These are phyloP conservation scores for Perkinsus olseni DNA, from an alignment of 169 alveolate species.

Conservation along the genomic window DNA sequence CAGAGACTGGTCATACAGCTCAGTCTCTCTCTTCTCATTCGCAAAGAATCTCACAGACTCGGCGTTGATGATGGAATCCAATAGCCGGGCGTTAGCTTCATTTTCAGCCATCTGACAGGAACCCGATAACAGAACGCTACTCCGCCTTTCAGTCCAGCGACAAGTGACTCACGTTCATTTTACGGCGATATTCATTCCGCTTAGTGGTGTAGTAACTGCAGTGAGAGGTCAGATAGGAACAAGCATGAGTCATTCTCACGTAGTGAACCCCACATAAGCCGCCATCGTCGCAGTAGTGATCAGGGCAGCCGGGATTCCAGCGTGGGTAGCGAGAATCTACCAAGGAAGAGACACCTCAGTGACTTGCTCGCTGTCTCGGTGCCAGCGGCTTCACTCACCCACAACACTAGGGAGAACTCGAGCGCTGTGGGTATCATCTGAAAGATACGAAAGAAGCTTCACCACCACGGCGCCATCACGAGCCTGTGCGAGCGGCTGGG, in stretches of 20 bases:
- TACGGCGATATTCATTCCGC: conserved; percentile 24
- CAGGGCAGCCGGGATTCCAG: conserved; percentile 24
- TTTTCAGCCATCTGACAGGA: conserved; percentile 11
- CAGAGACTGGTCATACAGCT: not conserved
- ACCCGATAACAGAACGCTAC: too few relatives aligned
- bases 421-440: conserved; percentile 35
- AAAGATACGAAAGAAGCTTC: not conserved
- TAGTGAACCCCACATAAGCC: conserved; percentile 31
- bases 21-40: not conserved
- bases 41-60: conserved; percentile 19
- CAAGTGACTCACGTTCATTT: conserved; percentile 19
- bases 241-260: not conserved
- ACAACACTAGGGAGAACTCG: conserved; percentile 24
- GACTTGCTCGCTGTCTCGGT: not conserved
- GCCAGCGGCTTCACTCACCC: not conserved
- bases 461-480: not conserved
- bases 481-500: not conserved
- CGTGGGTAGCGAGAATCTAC: conserved; percentile 19
- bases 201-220: conserved; percentile 18
- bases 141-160: too few relatives aligned
- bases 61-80: conserved; percentile 27
- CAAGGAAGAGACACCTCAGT: not conserved
- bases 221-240: not conserved
- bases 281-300: conserved; percentile 31
- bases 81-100: conserved; percentile 25